Percentiles rank a stretch among this genome's conserved stretches.
These are phyloP conservation scores for Yamadazyma taylorii DNA, from an alignment of 1,139 yeast species.

Conservation along the genomic window DNA sequence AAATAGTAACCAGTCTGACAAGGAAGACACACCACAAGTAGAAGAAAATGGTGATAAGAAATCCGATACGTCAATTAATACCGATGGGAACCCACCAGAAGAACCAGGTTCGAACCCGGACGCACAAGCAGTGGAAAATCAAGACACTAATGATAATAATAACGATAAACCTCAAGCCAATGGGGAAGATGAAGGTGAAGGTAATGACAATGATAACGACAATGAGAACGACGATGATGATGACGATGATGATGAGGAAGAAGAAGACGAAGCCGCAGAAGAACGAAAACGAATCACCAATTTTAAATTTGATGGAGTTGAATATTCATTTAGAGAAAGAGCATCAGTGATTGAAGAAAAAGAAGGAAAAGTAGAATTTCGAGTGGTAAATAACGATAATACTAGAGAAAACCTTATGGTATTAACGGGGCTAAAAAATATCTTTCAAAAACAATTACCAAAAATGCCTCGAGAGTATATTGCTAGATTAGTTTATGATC, in stretches of 20 bases:
- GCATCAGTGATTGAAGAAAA: slow-evolving; percentile 93
- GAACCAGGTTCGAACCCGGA: too few relatives aligned
- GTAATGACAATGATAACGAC: slow-evolving; percentile 17
- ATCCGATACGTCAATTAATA: too few relatives aligned
- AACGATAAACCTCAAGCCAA: slow-evolving; percentile 18
- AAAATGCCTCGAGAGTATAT: slow-evolving; percentile 98
- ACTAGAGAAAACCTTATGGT: slow-evolving; percentile 85
- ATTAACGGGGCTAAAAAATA: slow-evolving; percentile 90
- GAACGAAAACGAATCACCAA: slow-evolving; percentile 53
- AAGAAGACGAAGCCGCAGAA: slow-evolving; percentile 51
- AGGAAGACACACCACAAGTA: slow-evolving; percentile 7
- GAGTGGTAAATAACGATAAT: slow-evolving; percentile 95
- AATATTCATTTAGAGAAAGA: slow-evolving; percentile 83
- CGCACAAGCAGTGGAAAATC: slow-evolving; percentile 10
- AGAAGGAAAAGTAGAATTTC: slow-evolving; percentile 86
- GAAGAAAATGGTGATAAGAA: slow-evolving; percentile 8
- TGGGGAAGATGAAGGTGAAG: slow-evolving; percentile 17
- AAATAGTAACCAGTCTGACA: slow-evolving; percentile 2
- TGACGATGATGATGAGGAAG: slow-evolving; percentile 37
- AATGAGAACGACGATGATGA: slow-evolving; percentile 25
- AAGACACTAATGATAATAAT: slow-evolving; percentile 12
- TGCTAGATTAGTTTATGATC: slow-evolving; percentile 88
- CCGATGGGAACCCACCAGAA: too few relatives aligned
- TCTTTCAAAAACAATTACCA: slow-evolving; percentile 95
- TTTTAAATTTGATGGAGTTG: slow-evolving; percentile 66